Percentiles rank a stretch among this genome's conserved stretches.
phyloP scores from a whole-genome alignment of 495 filamentous ascomycete genomes.

The Hypoxylon lienhwacheense region DNA sequence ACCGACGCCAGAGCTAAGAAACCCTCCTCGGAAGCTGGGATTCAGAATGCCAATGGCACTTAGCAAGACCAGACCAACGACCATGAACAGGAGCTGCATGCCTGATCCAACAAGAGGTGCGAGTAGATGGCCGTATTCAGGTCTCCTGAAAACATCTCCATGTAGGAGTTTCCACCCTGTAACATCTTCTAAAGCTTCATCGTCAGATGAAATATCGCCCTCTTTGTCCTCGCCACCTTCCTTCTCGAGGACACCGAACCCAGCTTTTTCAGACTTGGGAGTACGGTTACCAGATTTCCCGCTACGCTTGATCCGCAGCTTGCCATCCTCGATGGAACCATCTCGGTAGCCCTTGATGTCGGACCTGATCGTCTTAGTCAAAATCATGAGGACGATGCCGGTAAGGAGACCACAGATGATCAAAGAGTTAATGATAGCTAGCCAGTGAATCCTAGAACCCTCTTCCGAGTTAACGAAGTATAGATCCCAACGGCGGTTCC shows the following conservation, averaged over 20 bases:
- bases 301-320: constrained; percentile 56
- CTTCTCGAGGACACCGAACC: constrained; percentile 66
- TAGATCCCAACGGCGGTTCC: constrained; percentile 86
- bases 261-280: constrained; percentile 55
- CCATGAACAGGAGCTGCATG: constrained; percentile 89
- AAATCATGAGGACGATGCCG: constrained; percentile 81
- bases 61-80: constrained; percentile 72
- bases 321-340: constrained; percentile 66
- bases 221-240: constrained; percentile 58
- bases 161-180: constrained; percentile 96
- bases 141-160: constrained; percentile 87
- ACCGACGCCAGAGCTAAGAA: constrained; percentile 83
- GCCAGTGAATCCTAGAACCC: constrained; percentile 83
- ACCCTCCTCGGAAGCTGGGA: constrained; percentile 89
- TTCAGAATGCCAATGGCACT: constrained; percentile 84
- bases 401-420: constrained; percentile 83
- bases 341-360: constrained; percentile 78
- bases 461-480: constrained; percentile 93
- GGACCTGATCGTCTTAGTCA: constrained; percentile 77
- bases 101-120: constrained; percentile 88
- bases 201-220: constrained; percentile 66
- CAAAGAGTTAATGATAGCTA: constrained; percentile 89
- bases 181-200: constrained; percentile 78
- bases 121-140: constrained; percentile 72
- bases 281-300: constrained; percentile 38